Base-by-base conservation (phyloP, 495 filamentous ascomycete species). In the Penicillium bovifimosum region DNA sequence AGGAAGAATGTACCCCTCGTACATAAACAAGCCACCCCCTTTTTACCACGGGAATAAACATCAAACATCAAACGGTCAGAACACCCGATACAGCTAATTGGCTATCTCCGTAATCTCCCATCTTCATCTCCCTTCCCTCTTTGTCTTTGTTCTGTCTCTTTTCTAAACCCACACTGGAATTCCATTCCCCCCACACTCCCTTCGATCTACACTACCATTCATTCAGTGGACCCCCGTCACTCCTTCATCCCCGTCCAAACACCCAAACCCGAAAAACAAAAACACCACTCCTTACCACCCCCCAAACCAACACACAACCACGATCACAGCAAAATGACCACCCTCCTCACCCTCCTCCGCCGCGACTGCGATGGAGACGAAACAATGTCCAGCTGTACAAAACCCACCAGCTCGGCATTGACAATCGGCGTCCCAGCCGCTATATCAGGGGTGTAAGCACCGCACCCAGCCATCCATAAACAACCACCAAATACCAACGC, bases 331-430 rank as follows among this genome's bases (percentile, higher is more conserved):
- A 24, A 24, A 24, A 24, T 24, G 5, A n/a, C 48, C 17, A 41
- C 47, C 41, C 47, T 50, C 48, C 17, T 42, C 27, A 16, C 29
- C 28, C 18, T 50, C 26, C 20, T 50, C 31, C 48, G 48, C 28
- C 38, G 48, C 0, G 48, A 50, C 7, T 50, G 34, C 29, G 27
- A 41, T 35, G 45, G 52, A 17, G 44, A 49, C 14, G 52, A 49
- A 5, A 49, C 26, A 6, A 16, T 32, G n/a, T 49, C 45, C 14
- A 46, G 42, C 40, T 54, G 52, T 29, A 40, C 45, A 49, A 55
- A 55, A 36, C 52, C 52, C 36, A 50, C 45, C 27, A 55, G 52
- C 36, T 9, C 17, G n/a, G 40, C 40, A 10, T 20, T 55, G 9
- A 55, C 45, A 0, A 28, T 46, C 27, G 52, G 52, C 14, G 39